These are phyloP conservation scores for Blastosporella zonata DNA, from an alignment of 1,284 basidiomycete species.

Conservation along the genomic window DNA sequence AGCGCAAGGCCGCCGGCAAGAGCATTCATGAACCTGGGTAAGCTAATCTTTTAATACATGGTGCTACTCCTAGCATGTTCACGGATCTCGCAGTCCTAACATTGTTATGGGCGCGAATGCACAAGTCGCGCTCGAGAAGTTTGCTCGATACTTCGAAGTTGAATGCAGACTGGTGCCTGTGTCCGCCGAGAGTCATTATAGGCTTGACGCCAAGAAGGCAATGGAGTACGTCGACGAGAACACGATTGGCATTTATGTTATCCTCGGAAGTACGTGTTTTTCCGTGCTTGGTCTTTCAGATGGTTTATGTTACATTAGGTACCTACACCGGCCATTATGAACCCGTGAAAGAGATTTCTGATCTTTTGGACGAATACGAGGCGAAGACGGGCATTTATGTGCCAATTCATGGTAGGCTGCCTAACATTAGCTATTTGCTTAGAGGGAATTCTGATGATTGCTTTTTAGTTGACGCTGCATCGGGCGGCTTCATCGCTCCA, in stretches of 20 bases:
- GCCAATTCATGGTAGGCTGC: slow-evolving; percentile 72
- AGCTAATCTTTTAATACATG: slow-evolving; percentile 1
- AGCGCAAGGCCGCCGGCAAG: slow-evolving; percentile 84
- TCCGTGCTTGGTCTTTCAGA: slow-evolving; percentile 11
- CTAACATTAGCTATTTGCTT: background rate
- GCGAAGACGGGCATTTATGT: slow-evolving; percentile 73
- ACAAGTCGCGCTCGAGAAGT: slow-evolving; percentile 87
- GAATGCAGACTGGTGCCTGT: slow-evolving; percentile 82
- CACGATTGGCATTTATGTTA: slow-evolving; percentile 81
- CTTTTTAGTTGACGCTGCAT: slow-evolving; percentile 66
- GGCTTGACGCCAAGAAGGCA: slow-evolving; percentile 80
- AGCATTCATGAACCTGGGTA: slow-evolving; percentile 78
- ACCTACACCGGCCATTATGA: slow-evolving; percentile 96
- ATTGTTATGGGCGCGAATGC: slow-evolving; percentile 83
- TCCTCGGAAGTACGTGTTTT: slow-evolving; percentile 59
- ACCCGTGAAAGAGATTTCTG: slow-evolving; percentile 84
- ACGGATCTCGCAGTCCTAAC: slow-evolving; percentile 45
- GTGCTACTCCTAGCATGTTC: background rate
- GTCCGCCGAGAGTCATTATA: slow-evolving; percentile 73
- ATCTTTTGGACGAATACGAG: slow-evolving; percentile 85
- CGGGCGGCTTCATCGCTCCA: slow-evolving; percentile 84
- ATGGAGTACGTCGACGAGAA: slow-evolving; percentile 93
- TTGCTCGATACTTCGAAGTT: slow-evolving; percentile 90
- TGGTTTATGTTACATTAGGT: slow-evolving; percentile 29
- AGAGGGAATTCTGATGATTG: slow-evolving; percentile 1